Evolutionary conservation across 169 alveolate species (phyloP).

Genomic region (Plasmodium vinckei): DNA sequence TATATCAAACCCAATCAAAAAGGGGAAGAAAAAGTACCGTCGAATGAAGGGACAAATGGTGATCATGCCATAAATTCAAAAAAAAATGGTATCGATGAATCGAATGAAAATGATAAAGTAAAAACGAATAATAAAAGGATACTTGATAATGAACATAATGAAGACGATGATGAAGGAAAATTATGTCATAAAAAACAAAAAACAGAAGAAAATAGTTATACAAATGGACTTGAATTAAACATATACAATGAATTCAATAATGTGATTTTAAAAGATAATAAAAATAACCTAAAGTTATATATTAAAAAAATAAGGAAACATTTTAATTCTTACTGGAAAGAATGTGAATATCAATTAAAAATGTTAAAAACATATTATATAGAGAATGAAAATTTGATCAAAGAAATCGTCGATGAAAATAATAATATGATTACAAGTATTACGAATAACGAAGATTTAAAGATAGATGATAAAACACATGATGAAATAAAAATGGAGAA

Average conservation of each 20-base stretch:
- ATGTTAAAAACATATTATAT: conserved; percentile 29
- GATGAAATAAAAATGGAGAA: conserved; percentile 30
- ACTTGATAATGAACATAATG: conserved; percentile 23
- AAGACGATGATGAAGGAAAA: conserved; percentile 2
- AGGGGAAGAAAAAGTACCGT: conserved; percentile 5
- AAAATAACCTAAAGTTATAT: conserved; percentile 38
- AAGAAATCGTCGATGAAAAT: conserved; percentile 69
- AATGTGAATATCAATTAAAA: conserved; percentile 61
- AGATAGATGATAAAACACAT: neutral
- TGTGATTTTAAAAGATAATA: conserved; percentile 20
- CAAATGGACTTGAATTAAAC: conserved; percentile 32
- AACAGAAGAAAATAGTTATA: neutral
- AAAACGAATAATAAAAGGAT: conserved; percentile 40
- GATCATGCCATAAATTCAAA: conserved; percentile 1
- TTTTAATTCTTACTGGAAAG: conserved; percentile 48
- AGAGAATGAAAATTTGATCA: conserved; percentile 66
- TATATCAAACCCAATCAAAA: conserved; percentile 14
- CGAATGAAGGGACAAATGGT: conserved; percentile 13
- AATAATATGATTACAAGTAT: conserved; percentile 4
- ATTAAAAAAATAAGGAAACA: conserved; percentile 43
- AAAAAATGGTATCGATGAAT: conserved; percentile 16
- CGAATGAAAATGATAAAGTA: conserved; percentile 2
- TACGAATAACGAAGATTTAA: neutral
- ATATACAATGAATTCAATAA: conserved; percentile 33
- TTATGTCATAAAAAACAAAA: conserved; percentile 28